Conservation (phyloP, 2,329 filamentous ascomycete genomes). For the Berkeleyomyces rouxiae region DNA sequence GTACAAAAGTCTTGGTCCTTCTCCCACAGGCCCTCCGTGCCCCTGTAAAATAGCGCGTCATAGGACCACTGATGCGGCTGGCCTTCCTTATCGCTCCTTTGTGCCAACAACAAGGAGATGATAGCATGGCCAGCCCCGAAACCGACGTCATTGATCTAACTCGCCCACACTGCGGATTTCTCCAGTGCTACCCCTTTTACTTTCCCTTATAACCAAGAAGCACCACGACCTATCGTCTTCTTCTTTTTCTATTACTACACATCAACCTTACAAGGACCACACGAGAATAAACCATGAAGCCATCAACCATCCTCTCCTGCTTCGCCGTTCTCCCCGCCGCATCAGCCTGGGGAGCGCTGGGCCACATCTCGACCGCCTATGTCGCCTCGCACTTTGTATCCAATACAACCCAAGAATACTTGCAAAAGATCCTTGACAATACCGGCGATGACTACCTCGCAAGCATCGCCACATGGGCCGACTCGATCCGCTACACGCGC, state of each 20-base stretch:
- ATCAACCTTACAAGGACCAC: background rate
- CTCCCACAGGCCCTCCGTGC: background rate
- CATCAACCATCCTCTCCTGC: slow-evolving; percentile 19
- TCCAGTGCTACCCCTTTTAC: background rate
- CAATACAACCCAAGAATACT: slow-evolving; percentile 36
- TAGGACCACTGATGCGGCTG: background rate
- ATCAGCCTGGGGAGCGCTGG: slow-evolving; percentile 34
- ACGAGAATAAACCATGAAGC: slow-evolving; percentile 20
- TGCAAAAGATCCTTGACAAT: slow-evolving; percentile 40
- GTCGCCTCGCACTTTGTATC: slow-evolving; percentile 44
- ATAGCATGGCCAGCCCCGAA: background rate
- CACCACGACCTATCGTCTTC: background rate
- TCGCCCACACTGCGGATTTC: background rate
- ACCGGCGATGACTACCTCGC: slow-evolving; percentile 41
- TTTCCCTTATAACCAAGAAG: background rate
- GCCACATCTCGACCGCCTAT: slow-evolving; percentile 50
- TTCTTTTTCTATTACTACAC: background rate
- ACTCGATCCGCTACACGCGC: slow-evolving; percentile 46
- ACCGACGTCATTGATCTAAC: background rate
- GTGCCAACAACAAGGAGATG: background rate
- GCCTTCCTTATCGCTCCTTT: background rate
- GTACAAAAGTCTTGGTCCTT: background rate
- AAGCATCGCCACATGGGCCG: slow-evolving; percentile 49
- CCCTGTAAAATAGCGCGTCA: background rate
- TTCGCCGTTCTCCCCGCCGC: slow-evolving; percentile 22